Conservation (phyloP, 768 basidiomycete genomes). For the Termitomyces sp. region DNA sequence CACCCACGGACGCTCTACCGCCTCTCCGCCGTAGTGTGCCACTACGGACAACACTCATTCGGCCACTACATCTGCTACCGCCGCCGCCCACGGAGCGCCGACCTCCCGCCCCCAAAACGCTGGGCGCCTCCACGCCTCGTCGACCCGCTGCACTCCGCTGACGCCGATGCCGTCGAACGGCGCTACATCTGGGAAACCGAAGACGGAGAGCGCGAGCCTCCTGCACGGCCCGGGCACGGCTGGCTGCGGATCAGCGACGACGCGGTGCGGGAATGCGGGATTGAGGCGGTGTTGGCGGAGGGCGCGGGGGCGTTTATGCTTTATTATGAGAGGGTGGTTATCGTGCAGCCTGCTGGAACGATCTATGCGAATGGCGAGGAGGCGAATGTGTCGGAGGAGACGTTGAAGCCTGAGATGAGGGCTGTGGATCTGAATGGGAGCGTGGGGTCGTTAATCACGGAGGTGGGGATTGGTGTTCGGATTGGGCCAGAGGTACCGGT, state of each 20-base stretch:
- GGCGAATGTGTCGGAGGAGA: conserved; percentile 54
- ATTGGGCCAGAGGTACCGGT: conserved; percentile 16
- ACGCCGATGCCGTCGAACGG: conserved; percentile 19
- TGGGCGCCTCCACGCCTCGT: conserved; percentile 30
- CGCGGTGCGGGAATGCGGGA: conserved; percentile 66
- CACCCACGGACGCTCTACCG: conserved; percentile 74
- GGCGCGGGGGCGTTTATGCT: conserved; percentile 85
- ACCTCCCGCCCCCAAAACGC: conserved; percentile 31
- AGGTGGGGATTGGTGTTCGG: conserved; percentile 34
- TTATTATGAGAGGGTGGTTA: conserved; percentile 76
- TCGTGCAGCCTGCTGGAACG: conserved; percentile 17
- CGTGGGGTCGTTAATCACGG: conserved; percentile 40
- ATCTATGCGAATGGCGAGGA: conserved; percentile 12
- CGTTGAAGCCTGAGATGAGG: conserved; percentile 49
- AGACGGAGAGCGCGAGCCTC: conserved; percentile 22
- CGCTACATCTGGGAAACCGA: conserved; percentile 56
- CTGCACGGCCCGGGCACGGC: conserved; percentile 53
- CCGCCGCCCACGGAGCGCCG: conserved; percentile 61
- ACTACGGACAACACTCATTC: conserved; percentile 88
- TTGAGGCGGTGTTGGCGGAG: conserved; percentile 70
- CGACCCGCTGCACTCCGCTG: conserved; percentile 22
- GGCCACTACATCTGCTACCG: conserved; percentile 95
- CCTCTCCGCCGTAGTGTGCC: conserved; percentile 81
- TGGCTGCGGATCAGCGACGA: conserved; percentile 93
- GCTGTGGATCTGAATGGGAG: conserved; percentile 43